phyloP scores from a whole-genome alignment of 192 early-diverging fungal species.

The Lobosporangium transversale region DNA sequence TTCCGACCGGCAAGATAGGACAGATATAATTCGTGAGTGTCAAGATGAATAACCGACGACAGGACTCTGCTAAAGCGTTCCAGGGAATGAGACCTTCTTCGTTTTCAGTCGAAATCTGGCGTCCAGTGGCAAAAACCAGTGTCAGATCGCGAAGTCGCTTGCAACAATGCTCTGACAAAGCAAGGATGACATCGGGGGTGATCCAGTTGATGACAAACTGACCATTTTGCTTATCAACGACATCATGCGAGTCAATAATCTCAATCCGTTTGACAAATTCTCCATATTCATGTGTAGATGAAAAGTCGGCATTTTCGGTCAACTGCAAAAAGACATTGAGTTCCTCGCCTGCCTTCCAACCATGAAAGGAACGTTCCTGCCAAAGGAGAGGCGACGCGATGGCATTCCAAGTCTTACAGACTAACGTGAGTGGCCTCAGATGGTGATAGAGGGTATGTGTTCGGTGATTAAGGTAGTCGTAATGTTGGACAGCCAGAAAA shows the following conservation, averaged over 20 bases:
- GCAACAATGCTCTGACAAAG: constrained; percentile 46
- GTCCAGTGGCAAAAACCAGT: constrained; percentile 48
- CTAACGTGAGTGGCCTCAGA: constrained; percentile 41
- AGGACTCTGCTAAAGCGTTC: constrained; percentile 44
- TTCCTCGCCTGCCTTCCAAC: constrained; percentile 49
- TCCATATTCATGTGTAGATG: constrained; percentile 49
- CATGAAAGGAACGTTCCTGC: constrained; percentile 52
- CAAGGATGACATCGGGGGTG: constrained; percentile 49
- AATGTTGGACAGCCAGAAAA: constrained; percentile 46
- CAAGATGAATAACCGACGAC: constrained; percentile 46
- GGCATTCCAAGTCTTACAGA: constrained; percentile 49
- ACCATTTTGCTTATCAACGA: constrained; percentile 49
- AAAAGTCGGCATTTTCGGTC: constrained; percentile 52
- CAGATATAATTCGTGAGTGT: constrained; percentile 46
- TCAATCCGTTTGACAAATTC: constrained; percentile 53
- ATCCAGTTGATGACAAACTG: constrained; percentile 55
- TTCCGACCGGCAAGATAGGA: constrained; percentile 29
- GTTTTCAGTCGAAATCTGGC: constrained; percentile 34
- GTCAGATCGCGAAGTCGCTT: constrained; percentile 45
- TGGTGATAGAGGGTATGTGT: constrained; percentile 40
- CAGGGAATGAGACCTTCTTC: constrained; percentile 51
- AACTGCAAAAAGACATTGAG: constrained; percentile 43
- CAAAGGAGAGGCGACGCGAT: constrained; percentile 45
- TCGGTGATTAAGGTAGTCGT: constrained; percentile 51
- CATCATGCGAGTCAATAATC: constrained; percentile 52